Conservation (phyloP, 306 rosid genomes). For the Pueraria montana region DNA sequence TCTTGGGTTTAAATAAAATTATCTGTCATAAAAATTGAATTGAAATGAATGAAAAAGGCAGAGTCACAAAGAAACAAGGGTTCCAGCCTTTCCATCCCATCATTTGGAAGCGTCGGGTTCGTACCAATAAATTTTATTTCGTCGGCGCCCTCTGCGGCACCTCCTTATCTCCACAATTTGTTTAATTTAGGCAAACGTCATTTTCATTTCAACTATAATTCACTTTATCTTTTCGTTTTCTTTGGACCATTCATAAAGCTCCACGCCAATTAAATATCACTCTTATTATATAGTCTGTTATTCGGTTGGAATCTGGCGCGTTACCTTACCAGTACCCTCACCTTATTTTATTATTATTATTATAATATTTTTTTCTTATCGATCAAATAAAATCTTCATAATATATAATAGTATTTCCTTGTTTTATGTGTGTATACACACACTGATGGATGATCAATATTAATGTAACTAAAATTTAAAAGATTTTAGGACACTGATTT, state of each 20-base stretch:
- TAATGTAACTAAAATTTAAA: not conserved
- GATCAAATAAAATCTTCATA: not conserved
- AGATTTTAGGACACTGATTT: too few relatives aligned
- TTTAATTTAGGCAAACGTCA: conserved; percentile 57
- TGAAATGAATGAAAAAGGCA: not conserved
- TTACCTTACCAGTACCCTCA: not conserved
- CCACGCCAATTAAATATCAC: conserved; percentile 15
- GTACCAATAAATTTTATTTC: conserved; percentile 39
- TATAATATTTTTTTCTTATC: not conserved
- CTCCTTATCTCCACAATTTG: conserved; percentile 47
- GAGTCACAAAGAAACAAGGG: conserved; percentile 33
- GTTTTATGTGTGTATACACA: not conserved
- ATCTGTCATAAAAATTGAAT: too few relatives aligned
- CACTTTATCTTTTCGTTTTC: conserved; percentile 36
- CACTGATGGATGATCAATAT: not conserved
- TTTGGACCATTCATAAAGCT: conserved; percentile 41
- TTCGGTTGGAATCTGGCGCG: conserved; percentile 41
- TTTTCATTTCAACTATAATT: conserved; percentile 54
- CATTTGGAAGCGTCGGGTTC: not conserved
- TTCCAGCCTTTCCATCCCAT: conserved; percentile 42
- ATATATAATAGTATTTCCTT: not conserved
- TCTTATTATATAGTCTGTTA: conserved; percentile 9
- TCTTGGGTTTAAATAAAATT: too few relatives aligned
- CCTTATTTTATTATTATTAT: not conserved
- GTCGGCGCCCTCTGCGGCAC: conserved; percentile 57